Evolutionary conservation across 176 grass and related monocot genomes (phyloP).

Genomic region (barley (Hordeum vulgare)): DNA sequence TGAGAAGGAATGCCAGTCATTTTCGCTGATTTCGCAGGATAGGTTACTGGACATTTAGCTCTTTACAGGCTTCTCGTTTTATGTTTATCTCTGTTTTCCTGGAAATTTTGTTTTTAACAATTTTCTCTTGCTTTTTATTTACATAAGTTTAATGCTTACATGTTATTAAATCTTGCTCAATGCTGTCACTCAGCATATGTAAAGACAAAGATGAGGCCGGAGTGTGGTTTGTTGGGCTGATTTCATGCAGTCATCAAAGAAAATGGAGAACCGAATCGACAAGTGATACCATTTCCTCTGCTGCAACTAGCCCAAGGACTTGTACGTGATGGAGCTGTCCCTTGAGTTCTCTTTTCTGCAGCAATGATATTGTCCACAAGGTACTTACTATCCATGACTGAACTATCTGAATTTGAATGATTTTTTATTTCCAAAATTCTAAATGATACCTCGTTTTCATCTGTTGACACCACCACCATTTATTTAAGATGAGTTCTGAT

Average conservation of each 20-base stretch:
- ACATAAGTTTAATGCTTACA: slow-evolving; percentile 4
- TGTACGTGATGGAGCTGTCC: slow-evolving; percentile 76
- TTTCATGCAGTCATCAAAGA: slow-evolving; percentile 65
- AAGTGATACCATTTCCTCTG: slow-evolving; percentile 76
- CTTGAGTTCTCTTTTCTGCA: slow-evolving; percentile 86
- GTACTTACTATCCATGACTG: slow-evolving; percentile 29
- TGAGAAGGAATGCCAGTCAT: slow-evolving; percentile 99
- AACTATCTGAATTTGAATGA: neutral
- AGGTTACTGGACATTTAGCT: slow-evolving; percentile 84
- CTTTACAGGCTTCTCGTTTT: neutral
- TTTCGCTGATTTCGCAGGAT: slow-evolving; percentile 90
- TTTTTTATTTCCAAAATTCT: neutral
- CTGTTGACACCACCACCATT: neutral
- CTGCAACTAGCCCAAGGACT: slow-evolving; percentile 79
- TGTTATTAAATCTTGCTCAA: neutral
- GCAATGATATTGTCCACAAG: slow-evolving; percentile 81
- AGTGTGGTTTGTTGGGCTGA: slow-evolving; percentile 95
- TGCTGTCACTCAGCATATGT: slow-evolving; percentile 76
- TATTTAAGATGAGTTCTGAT: slow-evolving; percentile 5
- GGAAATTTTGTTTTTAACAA: no score
- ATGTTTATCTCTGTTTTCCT: slow-evolving; percentile 1
- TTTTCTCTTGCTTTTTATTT: slow-evolving; percentile 36
- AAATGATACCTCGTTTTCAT: neutral
- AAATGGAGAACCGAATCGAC: slow-evolving; percentile 81
- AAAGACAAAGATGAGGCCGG: slow-evolving; percentile 99